These are phyloP conservation scores for Meredithiella fracta DNA, from an alignment of 2,329 filamentous ascomycete genomes.

Conservation along the genomic window DNA sequence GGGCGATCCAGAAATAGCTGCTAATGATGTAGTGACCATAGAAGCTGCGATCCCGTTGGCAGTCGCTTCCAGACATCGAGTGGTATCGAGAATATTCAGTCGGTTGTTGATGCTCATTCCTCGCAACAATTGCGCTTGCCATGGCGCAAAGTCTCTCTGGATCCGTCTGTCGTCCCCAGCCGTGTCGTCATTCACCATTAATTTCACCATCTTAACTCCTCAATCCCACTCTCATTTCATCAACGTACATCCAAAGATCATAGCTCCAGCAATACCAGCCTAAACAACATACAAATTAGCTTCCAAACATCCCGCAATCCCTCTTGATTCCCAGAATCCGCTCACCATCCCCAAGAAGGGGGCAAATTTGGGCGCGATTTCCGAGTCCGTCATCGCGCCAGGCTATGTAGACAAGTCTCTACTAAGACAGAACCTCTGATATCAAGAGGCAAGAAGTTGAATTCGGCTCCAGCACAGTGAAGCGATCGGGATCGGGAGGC, in stretches of 20 bases:
- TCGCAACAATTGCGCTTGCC: too few species aligned
- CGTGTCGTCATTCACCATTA: too few species aligned
- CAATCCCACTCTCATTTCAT: background rate
- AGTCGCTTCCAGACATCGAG: too few species aligned
- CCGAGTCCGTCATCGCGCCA: constrained; percentile 36
- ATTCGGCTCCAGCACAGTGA: background rate
- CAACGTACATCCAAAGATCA: constrained; percentile 65
- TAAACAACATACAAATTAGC: constrained; percentile 21
- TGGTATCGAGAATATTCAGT: too few species aligned
- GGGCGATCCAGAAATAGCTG: background rate
- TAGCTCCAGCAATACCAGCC: constrained; percentile 65
- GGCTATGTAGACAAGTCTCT: background rate
- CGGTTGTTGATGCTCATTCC: too few species aligned
- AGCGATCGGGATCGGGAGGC: background rate
- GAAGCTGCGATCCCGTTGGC: too few species aligned
- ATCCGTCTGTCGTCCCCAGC: too few species aligned
- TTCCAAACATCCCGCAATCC: background rate
- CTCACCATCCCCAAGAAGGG: constrained; percentile 79
- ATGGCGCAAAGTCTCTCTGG: too few species aligned
- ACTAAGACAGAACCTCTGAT: background rate
- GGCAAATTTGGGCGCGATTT: constrained; percentile 62
- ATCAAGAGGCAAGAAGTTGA: background rate
- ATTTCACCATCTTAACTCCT: too few species aligned
- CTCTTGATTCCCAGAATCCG: constrained; percentile 15
- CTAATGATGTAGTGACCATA: background rate